These are phyloP conservation scores for Ephemerocybe angulata DNA, from an alignment of 768 basidiomycete species.

Conservation along the genomic window DNA sequence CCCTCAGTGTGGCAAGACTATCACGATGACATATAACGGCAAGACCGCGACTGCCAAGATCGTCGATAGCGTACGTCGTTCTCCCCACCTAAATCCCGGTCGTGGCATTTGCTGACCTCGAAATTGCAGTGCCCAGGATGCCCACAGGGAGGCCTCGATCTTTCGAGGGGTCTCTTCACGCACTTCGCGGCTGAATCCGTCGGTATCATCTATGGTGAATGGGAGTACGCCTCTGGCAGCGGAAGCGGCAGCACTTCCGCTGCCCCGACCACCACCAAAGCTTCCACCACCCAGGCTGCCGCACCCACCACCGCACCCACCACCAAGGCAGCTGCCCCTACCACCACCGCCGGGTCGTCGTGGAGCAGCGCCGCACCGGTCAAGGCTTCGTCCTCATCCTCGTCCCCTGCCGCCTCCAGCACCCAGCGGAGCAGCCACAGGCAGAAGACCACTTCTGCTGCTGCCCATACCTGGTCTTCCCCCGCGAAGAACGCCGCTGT, in stretches of 20 bases:
- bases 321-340: neutral
- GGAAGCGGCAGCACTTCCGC: neutral
- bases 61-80: slow-evolving; percentile 52
- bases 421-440: too few relatives aligned
- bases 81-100: neutral
- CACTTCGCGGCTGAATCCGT: slow-evolving; percentile 46
- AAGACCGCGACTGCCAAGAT: slow-evolving; percentile 56
- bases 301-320: neutral
- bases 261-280: neutral
- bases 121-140: slow-evolving; percentile 60
- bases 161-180: slow-evolving; percentile 62
- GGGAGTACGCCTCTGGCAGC: neutral
- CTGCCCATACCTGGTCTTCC: too few relatives aligned
- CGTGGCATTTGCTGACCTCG: neutral
- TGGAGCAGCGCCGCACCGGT: neutral
- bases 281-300: neutral
- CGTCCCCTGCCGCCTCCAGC: too few relatives aligned
- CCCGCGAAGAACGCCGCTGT: too few relatives aligned
- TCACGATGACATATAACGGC: slow-evolving; percentile 60
- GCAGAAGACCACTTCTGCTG: too few relatives aligned
- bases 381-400: neutral
- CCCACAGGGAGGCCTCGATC: slow-evolving; percentile 60
- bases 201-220: slow-evolving; percentile 51
- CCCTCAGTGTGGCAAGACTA: slow-evolving; percentile 56
- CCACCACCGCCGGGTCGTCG: neutral